Percentiles rank a stretch among this genome's conserved stretches.
phyloP scores from a whole-genome alignment of 805 yeast species.

The Metschnikowia cerradonensis region DNA sequence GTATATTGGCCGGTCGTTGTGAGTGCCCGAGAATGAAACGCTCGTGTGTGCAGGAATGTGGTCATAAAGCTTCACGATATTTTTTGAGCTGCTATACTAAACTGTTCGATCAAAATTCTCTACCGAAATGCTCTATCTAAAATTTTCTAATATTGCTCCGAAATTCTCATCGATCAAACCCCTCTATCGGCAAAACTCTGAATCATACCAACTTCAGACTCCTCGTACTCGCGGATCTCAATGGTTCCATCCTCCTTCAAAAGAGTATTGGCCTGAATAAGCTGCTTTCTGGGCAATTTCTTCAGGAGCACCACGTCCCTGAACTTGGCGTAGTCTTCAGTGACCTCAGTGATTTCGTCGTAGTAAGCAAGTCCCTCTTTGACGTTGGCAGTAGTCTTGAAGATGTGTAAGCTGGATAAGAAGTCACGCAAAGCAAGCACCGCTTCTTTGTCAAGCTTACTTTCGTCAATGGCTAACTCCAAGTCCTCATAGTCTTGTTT shows the following conservation, averaged over 20 bases:
- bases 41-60: neutral
- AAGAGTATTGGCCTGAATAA: constrained; percentile 75
- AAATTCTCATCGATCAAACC: constrained; percentile 15
- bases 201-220: constrained; percentile 71
- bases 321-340: constrained; percentile 56
- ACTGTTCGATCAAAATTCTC: too few species aligned
- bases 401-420: constrained; percentile 68
- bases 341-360: constrained; percentile 63
- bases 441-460: constrained; percentile 65
- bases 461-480: constrained; percentile 52
- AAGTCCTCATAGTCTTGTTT: constrained; percentile 55
- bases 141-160: too few species aligned
- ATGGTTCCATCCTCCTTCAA: constrained; percentile 41
- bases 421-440: constrained; percentile 70
- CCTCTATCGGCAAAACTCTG: constrained; percentile 62
- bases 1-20: neutral
- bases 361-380: constrained; percentile 61
- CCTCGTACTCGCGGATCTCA: constrained; percentile 67
- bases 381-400: constrained; percentile 73
- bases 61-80: too few species aligned
- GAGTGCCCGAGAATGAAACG: constrained; percentile 3
- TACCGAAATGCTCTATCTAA: too few species aligned
- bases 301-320: constrained; percentile 66
- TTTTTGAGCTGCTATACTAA: too few species aligned
- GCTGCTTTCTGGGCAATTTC: constrained; percentile 79